Evolutionary conservation across 768 basidiomycete genomes (phyloP).

Genomic region (Scleroderma citrinum): DNA sequence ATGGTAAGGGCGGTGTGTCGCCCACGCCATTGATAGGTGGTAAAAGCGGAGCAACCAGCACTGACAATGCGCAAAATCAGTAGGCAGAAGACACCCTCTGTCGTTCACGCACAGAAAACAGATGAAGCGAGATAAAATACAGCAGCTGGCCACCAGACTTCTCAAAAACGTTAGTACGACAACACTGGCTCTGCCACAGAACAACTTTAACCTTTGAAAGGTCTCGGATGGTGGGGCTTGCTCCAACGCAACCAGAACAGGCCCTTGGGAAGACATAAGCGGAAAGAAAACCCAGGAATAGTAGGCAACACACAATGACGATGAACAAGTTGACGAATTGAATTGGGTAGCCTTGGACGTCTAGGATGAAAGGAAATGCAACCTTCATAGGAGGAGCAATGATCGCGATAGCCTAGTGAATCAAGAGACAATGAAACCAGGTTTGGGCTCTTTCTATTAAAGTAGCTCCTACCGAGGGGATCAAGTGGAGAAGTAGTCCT

Average conservation of each 20-base stretch:
- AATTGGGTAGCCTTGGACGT: conserved; percentile 30
- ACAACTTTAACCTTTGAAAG: conserved; percentile 46
- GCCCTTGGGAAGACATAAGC: conserved; percentile 29
- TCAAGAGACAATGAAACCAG: neutral
- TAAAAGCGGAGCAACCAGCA: conserved; percentile 52
- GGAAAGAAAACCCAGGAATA: neutral
- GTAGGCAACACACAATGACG: conserved; percentile 36
- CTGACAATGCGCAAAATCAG: conserved; percentile 14
- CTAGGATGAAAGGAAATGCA: conserved; percentile 53
- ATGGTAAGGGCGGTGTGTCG: conserved; percentile 55
- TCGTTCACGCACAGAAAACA: conserved; percentile 38
- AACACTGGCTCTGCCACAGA: neutral
- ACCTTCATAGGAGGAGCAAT: conserved; percentile 42
- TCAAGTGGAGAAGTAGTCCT: conserved; percentile 42
- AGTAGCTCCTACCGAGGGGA: conserved; percentile 33
- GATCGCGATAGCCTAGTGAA: conserved; percentile 35
- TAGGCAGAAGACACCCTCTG: neutral
- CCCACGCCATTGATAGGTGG: conserved; percentile 48
- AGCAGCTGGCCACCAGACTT: conserved; percentile 52
- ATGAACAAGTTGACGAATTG: conserved; percentile 56
- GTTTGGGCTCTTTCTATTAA: neutral
- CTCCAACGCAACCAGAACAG: conserved; percentile 52
- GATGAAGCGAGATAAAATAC: conserved; percentile 49
- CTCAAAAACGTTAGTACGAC: neutral
- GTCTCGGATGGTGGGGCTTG: conserved; percentile 40